A percentile compares a stretch with the other conserved stretches of the same genome.
Conservation (phyloP, 163 green algal genomes). For the Scenedesmus sp. region DNA sequence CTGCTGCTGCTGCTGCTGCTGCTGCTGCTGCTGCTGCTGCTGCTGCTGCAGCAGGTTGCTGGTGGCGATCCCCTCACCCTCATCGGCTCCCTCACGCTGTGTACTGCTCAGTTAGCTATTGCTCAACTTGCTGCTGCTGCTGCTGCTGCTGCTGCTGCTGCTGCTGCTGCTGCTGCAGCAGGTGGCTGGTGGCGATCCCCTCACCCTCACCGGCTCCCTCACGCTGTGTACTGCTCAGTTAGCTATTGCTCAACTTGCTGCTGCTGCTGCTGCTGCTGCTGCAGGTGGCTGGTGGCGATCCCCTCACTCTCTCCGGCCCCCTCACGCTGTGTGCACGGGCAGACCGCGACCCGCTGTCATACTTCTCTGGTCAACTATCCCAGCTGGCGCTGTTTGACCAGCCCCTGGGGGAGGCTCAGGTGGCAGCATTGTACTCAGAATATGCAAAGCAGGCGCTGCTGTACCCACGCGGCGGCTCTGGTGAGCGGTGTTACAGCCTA, state of each 20-base stretch:
- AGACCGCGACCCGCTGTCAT: slow-evolving; percentile 29
- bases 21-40: too few species aligned
- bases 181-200: slow-evolving; percentile 29
- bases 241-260: too few species aligned
- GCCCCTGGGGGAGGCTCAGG: background rate
- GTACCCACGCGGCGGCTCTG: background rate
- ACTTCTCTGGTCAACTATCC: slow-evolving; percentile 27
- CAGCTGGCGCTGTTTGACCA: slow-evolving; percentile 33
- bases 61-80: too few species aligned
- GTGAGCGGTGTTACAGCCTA: background rate
- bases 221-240: too few species aligned
- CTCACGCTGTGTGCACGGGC: slow-evolving; percentile 32
- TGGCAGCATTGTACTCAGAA: slow-evolving; percentile 23
- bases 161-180: slow-evolving; percentile 22
- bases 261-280: slow-evolving; percentile 31
- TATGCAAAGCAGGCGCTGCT: slow-evolving; percentile 26
- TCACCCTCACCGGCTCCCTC: background rate
- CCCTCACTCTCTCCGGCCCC: background rate
- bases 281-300: slow-evolving; percentile 38
- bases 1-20: slow-evolving; percentile 14
- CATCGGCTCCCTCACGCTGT: slow-evolving; percentile 35
- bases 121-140: background rate
- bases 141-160: slow-evolving; percentile 17
- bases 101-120: too few species aligned
- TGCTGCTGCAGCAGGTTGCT: too few species aligned